Evolutionary conservation across 345 rosid species (phyloP).

Genomic region (Salix dunnii): DNA sequence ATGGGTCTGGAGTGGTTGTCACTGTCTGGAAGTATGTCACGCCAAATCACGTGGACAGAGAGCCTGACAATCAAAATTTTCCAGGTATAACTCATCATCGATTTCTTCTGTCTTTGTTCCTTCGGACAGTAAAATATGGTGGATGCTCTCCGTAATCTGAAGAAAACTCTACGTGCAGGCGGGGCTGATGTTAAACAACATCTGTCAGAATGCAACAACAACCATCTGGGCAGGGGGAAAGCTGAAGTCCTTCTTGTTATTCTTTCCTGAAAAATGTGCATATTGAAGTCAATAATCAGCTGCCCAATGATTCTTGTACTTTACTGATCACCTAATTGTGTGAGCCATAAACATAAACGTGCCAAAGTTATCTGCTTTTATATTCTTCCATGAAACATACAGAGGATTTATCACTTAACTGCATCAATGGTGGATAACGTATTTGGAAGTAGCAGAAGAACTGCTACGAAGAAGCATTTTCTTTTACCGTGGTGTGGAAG

Average conservation of each 20-base stretch:
- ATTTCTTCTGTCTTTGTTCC: background rate
- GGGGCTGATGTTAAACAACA: slow-evolving; percentile 66
- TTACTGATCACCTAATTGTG: background rate
- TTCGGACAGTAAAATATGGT: background rate
- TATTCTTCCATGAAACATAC: background rate
- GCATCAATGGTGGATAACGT: background rate
- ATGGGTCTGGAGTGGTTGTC: slow-evolving; percentile 89
- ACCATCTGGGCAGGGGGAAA: slow-evolving; percentile 41
- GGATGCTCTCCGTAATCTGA: background rate
- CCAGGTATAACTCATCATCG: slow-evolving; percentile 47
- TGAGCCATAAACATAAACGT: background rate
- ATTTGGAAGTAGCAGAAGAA: background rate
- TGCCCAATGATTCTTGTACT: background rate
- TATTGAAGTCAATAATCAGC: background rate
- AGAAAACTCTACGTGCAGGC: slow-evolving; percentile 38
- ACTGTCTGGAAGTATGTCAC: slow-evolving; percentile 86
- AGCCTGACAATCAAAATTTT: slow-evolving; percentile 61
- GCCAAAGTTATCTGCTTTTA: background rate
- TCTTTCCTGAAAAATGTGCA: background rate
- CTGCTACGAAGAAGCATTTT: background rate
- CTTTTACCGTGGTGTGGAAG: background rate
- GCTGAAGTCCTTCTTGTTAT: background rate
- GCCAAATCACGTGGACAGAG: slow-evolving; percentile 80
- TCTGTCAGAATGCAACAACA: slow-evolving; percentile 53
- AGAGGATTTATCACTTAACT: background rate